These are phyloP conservation scores for Cladosporium sp. DNA, from an alignment of 2,329 filamentous ascomycete species.

Conservation along the genomic window DNA sequence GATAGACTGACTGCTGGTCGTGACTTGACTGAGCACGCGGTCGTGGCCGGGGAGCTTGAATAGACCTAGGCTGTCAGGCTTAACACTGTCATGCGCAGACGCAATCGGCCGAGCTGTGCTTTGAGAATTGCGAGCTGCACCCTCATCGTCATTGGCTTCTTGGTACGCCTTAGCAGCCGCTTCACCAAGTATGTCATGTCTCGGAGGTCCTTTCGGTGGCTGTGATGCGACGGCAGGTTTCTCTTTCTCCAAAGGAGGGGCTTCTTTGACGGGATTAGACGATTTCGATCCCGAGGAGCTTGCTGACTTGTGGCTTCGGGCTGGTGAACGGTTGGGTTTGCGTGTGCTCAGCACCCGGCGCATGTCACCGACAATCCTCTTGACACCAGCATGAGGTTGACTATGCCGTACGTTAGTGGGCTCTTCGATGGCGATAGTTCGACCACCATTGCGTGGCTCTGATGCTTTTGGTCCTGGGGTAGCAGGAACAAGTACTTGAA, in stretches of 20 bases:
- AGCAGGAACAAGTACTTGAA: conserved; percentile 53
- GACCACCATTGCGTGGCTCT: conserved; percentile 22
- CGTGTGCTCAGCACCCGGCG: conserved; percentile 72
- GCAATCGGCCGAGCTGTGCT: conserved; percentile 1
- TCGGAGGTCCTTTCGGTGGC: conserved; percentile 30
- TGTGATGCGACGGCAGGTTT: conserved; percentile 27
- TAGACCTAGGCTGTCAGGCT: conserved; percentile 4
- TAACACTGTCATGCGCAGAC: conserved; percentile 16
- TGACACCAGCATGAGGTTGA: conserved; percentile 67
- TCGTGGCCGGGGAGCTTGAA: conserved; percentile 38
- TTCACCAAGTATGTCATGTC: conserved; percentile 68
- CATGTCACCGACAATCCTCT: conserved; percentile 81
- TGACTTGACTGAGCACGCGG: conserved; percentile 58
- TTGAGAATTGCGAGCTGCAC: conserved; percentile 3
- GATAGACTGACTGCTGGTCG: conserved; percentile 83
- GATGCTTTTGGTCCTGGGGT: conserved; percentile 44
- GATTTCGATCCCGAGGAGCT: conserved; percentile 58
- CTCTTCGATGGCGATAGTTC: conserved; percentile 20
- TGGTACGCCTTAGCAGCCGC: conserved; percentile 32
- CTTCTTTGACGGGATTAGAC: neutral
- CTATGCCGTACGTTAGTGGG: conserved; percentile 22
- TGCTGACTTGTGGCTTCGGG: conserved; percentile 25
- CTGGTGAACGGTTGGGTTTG: conserved; percentile 23
- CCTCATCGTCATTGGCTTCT: conserved; percentile 23
- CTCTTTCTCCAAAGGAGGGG: conserved; percentile 16